A percentile compares a stretch with the other conserved stretches of the same genome.
Conservation (phyloP, 768 basidiomycete species). For the Trametes gibbosa region DNA sequence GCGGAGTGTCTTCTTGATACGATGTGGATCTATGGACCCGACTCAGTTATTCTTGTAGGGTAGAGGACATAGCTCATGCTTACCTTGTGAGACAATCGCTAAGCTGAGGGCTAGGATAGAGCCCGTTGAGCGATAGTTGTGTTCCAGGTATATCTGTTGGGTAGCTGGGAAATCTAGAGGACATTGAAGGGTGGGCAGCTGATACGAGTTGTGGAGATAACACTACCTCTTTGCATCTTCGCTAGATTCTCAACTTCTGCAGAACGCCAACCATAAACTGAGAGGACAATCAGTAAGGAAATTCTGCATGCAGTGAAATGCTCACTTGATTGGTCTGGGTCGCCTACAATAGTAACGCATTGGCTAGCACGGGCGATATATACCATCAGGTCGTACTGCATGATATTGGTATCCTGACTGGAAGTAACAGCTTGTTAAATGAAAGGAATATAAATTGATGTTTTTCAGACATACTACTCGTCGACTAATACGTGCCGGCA, state of each 20-base stretch:
- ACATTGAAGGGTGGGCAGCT: neutral
- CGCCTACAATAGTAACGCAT: conserved; percentile 80
- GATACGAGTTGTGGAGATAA: too few relatives aligned
- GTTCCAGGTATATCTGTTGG: conserved; percentile 70
- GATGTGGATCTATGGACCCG: conserved; percentile 54
- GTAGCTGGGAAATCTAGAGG: conserved; percentile 63
- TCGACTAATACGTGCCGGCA: conserved; percentile 75
- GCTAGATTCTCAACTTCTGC: conserved; percentile 73
- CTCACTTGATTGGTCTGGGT: conserved; percentile 86
- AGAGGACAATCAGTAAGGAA: conserved; percentile 1
- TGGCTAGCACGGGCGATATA: conserved; percentile 50
- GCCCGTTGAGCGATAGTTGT: conserved; percentile 85
- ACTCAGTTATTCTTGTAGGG: neutral
- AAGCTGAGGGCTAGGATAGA: conserved; percentile 70
- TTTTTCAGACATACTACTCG: conserved; percentile 60
- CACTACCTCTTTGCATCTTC: conserved; percentile 63
- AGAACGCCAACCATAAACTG: conserved; percentile 85
- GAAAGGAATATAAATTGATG: neutral
- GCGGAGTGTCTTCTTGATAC: conserved; percentile 71
- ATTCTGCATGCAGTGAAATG: too few relatives aligned
- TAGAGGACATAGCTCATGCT: neutral
- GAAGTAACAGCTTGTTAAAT: neutral
- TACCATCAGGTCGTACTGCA: conserved; percentile 79
- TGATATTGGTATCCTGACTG: conserved; percentile 78
- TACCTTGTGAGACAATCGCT: conserved; percentile 83